A percentile compares a stretch with the other conserved stretches of the same genome.
Evolutionary conservation across 2,329 filamentous ascomycete genomes (phyloP).

Genomic region (Trichoderma simmonsii): DNA sequence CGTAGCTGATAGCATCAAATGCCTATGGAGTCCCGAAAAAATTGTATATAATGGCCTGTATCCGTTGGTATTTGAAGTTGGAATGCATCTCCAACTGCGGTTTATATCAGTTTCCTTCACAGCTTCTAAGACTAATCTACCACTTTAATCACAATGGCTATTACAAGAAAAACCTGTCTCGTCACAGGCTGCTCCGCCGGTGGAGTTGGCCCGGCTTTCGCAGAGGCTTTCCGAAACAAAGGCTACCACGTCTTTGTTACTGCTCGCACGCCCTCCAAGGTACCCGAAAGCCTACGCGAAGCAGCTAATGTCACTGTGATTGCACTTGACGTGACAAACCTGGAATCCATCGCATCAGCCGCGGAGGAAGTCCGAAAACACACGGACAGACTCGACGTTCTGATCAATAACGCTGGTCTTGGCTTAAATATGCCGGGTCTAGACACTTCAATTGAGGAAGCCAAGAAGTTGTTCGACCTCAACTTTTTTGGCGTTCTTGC

Average conservation of each 20-base stretch:
- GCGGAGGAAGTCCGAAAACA: slow-evolving; percentile 20
- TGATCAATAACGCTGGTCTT: neutral
- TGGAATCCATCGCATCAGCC: slow-evolving; percentile 23
- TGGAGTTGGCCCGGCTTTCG: slow-evolving; percentile 32
- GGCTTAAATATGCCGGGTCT: neutral
- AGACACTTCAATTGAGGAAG: neutral
- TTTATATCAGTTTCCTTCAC: neutral
- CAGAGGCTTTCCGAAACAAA: slow-evolving; percentile 27
- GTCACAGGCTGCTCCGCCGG: slow-evolving; percentile 37
- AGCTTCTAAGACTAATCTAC: neutral
- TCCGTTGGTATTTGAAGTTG: neutral
- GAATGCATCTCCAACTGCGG: neutral
- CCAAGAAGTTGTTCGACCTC: neutral
- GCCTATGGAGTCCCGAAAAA: neutral
- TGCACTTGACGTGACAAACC: slow-evolving; percentile 26
- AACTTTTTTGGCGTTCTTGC: neutral
- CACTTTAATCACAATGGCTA: neutral
- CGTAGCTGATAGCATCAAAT: neutral
- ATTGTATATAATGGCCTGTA: neutral
- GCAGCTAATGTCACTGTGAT: slow-evolving; percentile 24
- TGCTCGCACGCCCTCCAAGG: slow-evolving; percentile 28
- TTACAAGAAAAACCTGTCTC: slow-evolving; percentile 26
- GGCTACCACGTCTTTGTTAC: slow-evolving; percentile 33
- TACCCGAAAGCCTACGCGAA: slow-evolving; percentile 18
- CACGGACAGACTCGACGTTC: slow-evolving; percentile 18